These are phyloP conservation scores for Kodamaea hsintzibuensis DNA, from an alignment of 805 yeast species.

Conservation along the genomic window DNA sequence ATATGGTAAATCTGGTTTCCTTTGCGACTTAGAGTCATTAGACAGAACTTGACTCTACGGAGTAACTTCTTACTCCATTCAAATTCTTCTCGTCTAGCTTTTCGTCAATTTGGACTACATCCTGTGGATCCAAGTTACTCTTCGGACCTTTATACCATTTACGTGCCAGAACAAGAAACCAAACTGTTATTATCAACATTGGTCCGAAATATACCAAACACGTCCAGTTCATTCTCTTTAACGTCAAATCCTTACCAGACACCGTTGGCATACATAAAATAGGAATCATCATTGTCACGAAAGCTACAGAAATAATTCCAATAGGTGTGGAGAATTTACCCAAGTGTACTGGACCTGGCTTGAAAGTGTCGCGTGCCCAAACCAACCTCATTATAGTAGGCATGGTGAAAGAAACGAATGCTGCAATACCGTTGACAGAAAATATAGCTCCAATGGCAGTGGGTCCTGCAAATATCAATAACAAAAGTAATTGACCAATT, in stretches of 20 bases:
- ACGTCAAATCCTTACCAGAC: conserved; percentile 37
- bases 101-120: conserved; percentile 15
- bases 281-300: conserved; percentile 58
- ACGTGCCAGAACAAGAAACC: conserved; percentile 55
- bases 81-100: conserved; percentile 4
- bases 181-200: conserved; percentile 48
- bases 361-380: conserved; percentile 51
- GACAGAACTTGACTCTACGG: conserved; percentile 4
- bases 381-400: conserved; percentile 64
- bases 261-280: conserved; percentile 56
- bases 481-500: conserved; percentile 55
- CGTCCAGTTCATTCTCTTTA: conserved; percentile 55
- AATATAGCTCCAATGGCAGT: conserved; percentile 71
- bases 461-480: conserved; percentile 63
- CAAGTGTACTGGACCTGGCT: conserved; percentile 67
- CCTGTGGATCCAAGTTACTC: conserved; percentile 45
- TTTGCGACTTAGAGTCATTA: background rate
- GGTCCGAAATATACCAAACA: conserved; percentile 61
- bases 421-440: conserved; percentile 70
- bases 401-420: conserved; percentile 62
- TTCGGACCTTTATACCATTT: conserved; percentile 64
- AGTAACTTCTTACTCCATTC: background rate
- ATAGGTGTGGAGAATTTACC: conserved; percentile 52
- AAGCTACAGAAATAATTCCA: conserved; percentile 49
- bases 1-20: too few species aligned